Evolutionary conservation across 306 rosid species (phyloP).

Genomic region (Macrotyloma uniflorum): DNA sequence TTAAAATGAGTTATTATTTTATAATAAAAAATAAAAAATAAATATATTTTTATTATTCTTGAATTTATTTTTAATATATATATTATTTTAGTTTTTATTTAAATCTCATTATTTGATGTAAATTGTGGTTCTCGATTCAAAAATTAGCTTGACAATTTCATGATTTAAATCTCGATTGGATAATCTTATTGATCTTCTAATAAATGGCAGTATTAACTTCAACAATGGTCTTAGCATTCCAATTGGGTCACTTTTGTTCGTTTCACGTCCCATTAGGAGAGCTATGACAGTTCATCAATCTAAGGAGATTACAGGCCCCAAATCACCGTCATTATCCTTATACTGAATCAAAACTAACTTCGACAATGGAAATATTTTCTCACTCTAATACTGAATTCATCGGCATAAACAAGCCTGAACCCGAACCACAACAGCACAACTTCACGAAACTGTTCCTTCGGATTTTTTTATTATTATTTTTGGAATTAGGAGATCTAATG

Average conservation of each 20-base stretch:
- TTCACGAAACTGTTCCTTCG: background rate
- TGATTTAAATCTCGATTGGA: too few relatives aligned
- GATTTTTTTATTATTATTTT: background rate
- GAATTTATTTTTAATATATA: too few relatives aligned
- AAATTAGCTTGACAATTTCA: too few relatives aligned
- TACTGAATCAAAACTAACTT: constrained; percentile 73
- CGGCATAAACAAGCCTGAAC: constrained; percentile 78
- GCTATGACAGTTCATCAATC: background rate
- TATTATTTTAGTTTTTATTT: too few relatives aligned
- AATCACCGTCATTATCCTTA: constrained; percentile 72
- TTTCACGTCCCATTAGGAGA: constrained; percentile 14
- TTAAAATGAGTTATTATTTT: too few relatives aligned
- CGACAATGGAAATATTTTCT: constrained; percentile 64
- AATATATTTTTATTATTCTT: too few relatives aligned
- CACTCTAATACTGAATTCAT: constrained; percentile 47
- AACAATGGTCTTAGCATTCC: constrained; percentile 37
- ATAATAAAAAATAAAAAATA: too few relatives aligned
- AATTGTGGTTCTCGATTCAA: too few relatives aligned
- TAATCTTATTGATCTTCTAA: constrained; percentile 54
- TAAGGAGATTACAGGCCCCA: constrained; percentile 64
- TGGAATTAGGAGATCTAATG: background rate
- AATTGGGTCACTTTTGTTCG: background rate
- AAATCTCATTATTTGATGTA: too few relatives aligned
- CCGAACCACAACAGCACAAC: background rate
- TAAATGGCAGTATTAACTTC: constrained; percentile 72